Evolutionary conservation across 169 alveolate genomes (phyloP).

Genomic region (Cryptosporidium sp.): DNA sequence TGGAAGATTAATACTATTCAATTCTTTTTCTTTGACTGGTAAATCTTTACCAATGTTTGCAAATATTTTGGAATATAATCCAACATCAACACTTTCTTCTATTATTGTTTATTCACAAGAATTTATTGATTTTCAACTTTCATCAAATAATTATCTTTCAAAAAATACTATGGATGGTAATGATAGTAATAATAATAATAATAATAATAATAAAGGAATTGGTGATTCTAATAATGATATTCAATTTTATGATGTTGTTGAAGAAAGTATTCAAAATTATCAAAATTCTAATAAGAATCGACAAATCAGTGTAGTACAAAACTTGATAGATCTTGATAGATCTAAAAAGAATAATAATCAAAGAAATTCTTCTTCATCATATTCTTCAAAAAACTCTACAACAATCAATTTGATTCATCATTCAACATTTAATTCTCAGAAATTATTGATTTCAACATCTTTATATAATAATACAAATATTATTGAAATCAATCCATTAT

Average conservation of each 20-base stretch:
- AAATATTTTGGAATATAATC: constrained; percentile 21
- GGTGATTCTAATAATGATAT: neutral
- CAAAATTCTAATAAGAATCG: constrained; percentile 13
- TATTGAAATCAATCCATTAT: neutral
- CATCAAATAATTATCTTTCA: too few species aligned
- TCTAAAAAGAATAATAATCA: neutral
- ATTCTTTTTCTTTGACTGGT: neutral
- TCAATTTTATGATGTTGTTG: constrained; percentile 54
- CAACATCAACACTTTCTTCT: neutral
- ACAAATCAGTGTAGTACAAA: constrained; percentile 28
- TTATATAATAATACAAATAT: neutral
- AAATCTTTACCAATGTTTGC: constrained; percentile 21
- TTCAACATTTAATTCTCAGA: neutral
- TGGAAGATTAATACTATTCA: constrained; percentile 37
- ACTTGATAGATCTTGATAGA: constrained; percentile 8
- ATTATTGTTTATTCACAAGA: constrained; percentile 28
- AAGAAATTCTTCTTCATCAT: neutral
- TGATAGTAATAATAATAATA: neutral
- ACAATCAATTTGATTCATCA: constrained; percentile 14
- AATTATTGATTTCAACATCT: neutral
- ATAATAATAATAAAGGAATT: neutral
- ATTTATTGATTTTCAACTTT: neutral
- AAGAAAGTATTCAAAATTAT: constrained; percentile 34
- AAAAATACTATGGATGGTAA: neutral
- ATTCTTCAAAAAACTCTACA: neutral